Evolutionary conservation across 495 filamentous ascomycete species (phyloP).

Genomic region (Thermothielavioides terrestris): DNA sequence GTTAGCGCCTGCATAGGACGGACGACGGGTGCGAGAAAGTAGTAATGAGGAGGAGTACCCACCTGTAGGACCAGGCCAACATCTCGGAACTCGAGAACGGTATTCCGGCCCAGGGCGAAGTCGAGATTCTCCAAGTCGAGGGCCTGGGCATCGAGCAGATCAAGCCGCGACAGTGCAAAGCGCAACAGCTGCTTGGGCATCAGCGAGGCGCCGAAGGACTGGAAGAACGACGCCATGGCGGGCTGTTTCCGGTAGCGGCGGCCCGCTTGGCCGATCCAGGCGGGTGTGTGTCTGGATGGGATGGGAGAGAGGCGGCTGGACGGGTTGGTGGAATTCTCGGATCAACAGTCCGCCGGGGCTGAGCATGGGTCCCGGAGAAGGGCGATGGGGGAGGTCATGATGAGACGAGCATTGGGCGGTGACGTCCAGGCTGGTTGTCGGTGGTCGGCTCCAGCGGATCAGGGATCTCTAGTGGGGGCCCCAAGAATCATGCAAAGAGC

Average conservation of each 20-base stretch:
- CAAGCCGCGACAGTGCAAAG: constrained; percentile 69
- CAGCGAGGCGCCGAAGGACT: constrained; percentile 53
- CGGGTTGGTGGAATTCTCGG: background rate
- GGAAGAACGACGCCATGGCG: constrained; percentile 52
- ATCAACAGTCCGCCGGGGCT: constrained; percentile 3
- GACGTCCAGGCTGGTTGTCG: too few relatives aligned
- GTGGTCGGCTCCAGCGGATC: too few relatives aligned
- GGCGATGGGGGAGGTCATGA: constrained; percentile 20
- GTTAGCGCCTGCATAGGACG: constrained; percentile 1
- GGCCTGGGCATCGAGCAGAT: constrained; percentile 72
- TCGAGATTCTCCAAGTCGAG: constrained; percentile 73
- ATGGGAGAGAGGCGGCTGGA: background rate
- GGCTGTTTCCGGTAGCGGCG: background rate
- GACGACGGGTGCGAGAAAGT: background rate
- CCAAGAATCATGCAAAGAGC: too few relatives aligned
- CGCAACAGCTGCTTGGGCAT: constrained; percentile 76
- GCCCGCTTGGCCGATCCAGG: background rate
- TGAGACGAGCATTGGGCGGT: constrained; percentile 19
- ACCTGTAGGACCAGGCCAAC: constrained; percentile 68
- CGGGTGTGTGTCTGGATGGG: background rate
- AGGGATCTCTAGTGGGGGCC: background rate
- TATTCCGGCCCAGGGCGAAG: constrained; percentile 65
- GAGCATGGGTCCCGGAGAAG: constrained; percentile 2
- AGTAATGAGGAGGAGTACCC: constrained; percentile 19
- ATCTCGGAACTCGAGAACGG: constrained; percentile 70